Base-by-base conservation (phyloP, 2,329 filamentous ascomycete species). In the Trichoderma polysporum region DNA sequence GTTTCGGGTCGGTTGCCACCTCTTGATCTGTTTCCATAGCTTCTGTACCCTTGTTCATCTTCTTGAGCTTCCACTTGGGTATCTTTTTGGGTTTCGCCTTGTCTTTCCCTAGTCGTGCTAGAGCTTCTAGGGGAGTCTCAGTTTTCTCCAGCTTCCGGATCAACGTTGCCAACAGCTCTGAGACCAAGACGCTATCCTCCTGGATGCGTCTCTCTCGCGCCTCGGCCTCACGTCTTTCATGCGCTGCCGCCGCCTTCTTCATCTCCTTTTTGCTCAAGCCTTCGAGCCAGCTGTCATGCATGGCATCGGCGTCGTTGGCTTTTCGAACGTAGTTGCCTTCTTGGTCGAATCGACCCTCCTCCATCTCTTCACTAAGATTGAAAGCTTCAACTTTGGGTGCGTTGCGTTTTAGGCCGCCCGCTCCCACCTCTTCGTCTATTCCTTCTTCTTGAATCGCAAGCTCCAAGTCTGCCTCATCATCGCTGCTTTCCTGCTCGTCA, bases 361-460 rank as follows among this genome's bases (percentile, higher is more conserved):
- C 93, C 77, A 96, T 90, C 78, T 99, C 95, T 13, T 87, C 82
- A 68, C 88, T 89, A 84, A 99, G 91, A 75, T 99, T 98, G 84
- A 99, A 99, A 2, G 94, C 94, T 77, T 98, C 95, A 6, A 99
- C 85, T 76, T 95, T 92, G 1, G 95, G 95, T 1, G 95, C 95
- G 77, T 97, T 93, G 73, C 89, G 91, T 81, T 97, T 98, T 73
- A 96, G 90, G 2, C 91, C 91, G 15, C 95, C 95, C 1, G 92
- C 90, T 2, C 95, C 95, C 6, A 99, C 84, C 77, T 99, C 95
- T 64, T 94, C 90, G 71, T 97, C 95, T 17, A 97, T 76, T 19
- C 88, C 91, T 68, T 91, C 88, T 70, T 92, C 92, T 37, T 92
- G 79, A 56, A 88, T 88, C 31, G 92, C 93, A 17, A 81, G 74